Base-by-base conservation (phyloP, 345 rosid genomes). In the Populus pruinosa region DNA sequence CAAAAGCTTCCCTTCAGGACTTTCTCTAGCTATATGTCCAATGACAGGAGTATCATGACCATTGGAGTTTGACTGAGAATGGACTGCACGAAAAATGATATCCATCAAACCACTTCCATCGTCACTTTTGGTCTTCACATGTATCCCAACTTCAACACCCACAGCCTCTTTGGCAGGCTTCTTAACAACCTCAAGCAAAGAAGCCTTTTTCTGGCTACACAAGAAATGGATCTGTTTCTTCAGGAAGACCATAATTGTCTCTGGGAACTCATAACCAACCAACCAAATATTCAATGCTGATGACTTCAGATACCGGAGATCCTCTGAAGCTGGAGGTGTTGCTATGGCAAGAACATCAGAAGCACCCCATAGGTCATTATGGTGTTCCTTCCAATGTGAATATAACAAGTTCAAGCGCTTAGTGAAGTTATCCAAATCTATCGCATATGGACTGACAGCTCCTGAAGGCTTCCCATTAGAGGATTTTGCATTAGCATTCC, bases 191-290 rank as follows among this genome's bases (percentile, higher is more conserved):
- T 85, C 90, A 83, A 96, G 98, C 70, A 93, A 72, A 71, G 90
- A 83, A 6, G 91, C 97, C 85, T 93, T 94, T 84, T 86, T 93
- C 85, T 83, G 91, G 83, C 93, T 93, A 79, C 95, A 93, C 75
- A 93, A 83, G 83, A 94, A 88, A 81, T 90, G 98, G 44, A 94
- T 87, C 86, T 93, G 92, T 85, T 88, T 91, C 83, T 81, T 81
- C 70, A 86, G 79, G 79, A 96, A 93, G 71, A 93, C 92, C 93
- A 96, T 96, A 41, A 96, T 87, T 0, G 99, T 93, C 87, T 93
- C 98, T 1, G 98, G 99, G 79, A 96, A 96, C 87, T 93, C 99
- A 65, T 92, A 96, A 50, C 99, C 99, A 61, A 96, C 84, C 87
- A 96, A 86, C 98, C 99, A 96, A 50, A 93, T 86, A 72, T 91